Percentiles rank a stretch among this genome's conserved stretches.
These are phyloP conservation scores for Peronospora belbahrii DNA, from an alignment of 352 stramenopile species.

Conservation along the genomic window DNA sequence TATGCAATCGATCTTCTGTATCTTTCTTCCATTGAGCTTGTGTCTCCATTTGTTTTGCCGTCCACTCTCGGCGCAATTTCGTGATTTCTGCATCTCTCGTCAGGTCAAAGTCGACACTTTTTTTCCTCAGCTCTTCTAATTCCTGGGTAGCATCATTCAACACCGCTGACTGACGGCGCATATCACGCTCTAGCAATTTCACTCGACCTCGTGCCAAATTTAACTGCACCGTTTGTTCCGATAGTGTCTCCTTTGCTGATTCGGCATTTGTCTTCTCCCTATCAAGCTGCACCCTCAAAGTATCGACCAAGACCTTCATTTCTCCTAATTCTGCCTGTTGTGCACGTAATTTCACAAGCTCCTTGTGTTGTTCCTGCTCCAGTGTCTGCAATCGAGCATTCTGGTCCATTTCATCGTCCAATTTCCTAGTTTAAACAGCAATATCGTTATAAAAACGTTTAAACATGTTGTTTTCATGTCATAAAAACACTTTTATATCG, in stretches of 20 bases:
- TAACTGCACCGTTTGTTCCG: slow-evolving; percentile 58
- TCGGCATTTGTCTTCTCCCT: slow-evolving; percentile 54
- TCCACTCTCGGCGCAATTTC: slow-evolving; percentile 72
- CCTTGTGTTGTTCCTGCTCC: slow-evolving; percentile 72
- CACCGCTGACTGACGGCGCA: slow-evolving; percentile 34
- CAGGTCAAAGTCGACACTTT: slow-evolving; percentile 63
- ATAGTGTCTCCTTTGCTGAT: slow-evolving; percentile 73
- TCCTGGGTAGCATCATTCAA: slow-evolving; percentile 58
- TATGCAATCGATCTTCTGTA: slow-evolving; percentile 56
- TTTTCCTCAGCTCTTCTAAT: slow-evolving; percentile 64
- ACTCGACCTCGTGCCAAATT: slow-evolving; percentile 51
- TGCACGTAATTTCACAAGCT: slow-evolving; percentile 63
- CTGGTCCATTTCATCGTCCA: slow-evolving; percentile 68
- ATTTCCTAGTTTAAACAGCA: slow-evolving; percentile 37
- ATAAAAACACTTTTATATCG: slow-evolving; percentile 1
- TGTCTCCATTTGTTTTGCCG: slow-evolving; percentile 61
- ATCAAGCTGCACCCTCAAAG: slow-evolving; percentile 39
- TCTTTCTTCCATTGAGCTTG: slow-evolving; percentile 76
- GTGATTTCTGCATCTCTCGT: slow-evolving; percentile 60
- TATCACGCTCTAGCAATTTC: slow-evolving; percentile 68
- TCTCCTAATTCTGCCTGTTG: slow-evolving; percentile 66
- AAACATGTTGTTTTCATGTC: neutral
- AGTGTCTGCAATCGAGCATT: slow-evolving; percentile 64
- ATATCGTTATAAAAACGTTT: neutral
- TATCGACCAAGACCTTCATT: slow-evolving; percentile 46